Base-by-base conservation (phyloP, 164 flowering plant genomes). In the Aristolochia fimbriata region DNA sequence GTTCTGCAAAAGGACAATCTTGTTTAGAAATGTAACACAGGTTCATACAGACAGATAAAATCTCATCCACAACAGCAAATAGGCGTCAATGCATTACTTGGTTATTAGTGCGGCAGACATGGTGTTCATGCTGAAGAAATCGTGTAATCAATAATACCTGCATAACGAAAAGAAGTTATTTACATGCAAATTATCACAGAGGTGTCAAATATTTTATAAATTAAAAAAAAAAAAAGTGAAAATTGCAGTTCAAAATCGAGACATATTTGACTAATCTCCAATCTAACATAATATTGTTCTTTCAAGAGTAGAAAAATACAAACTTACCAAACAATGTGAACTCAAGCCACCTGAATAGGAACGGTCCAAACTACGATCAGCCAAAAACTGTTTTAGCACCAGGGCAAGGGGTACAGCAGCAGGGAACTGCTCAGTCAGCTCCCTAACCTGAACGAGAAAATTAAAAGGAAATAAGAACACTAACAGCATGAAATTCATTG, bases 331-430 rank as follows among this genome's bases (percentile, higher is more conserved):
- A 72, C 97, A 89, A 71, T 89, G 87, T 51, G 98, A 92, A 75
- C 96, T 92, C 70, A 89, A 79, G 65, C 98, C 98, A 68, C 98
- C 98, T 58, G 97, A 92, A 67, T 92, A 92, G 13, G 98, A 87
- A 64, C 89, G 98, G 60, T 92, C 97, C 65, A 92, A 74, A 75
- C 93, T 89, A 61, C 97, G 95, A 74, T 86, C 96, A 57, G 98
- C 91, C 76, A 92, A 72, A 68, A 92, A 92, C 67, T 89, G 86
- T 70, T 92, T 92, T 31, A 92, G 70, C n/a, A 89, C 94, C 76
- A 92, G 67, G 68, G 98, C 91, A 60, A 92, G 94, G 30, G 97
- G 97, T 46, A 77, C 78, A 24, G 78, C 83, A 31, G 96, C 98
- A 59, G 98, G 98, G 77, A 92, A 92, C 71, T 83, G 89, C 68